Conservation (phyloP, 139 green algal species). For the Diplosphaera chodatii region DNA sequence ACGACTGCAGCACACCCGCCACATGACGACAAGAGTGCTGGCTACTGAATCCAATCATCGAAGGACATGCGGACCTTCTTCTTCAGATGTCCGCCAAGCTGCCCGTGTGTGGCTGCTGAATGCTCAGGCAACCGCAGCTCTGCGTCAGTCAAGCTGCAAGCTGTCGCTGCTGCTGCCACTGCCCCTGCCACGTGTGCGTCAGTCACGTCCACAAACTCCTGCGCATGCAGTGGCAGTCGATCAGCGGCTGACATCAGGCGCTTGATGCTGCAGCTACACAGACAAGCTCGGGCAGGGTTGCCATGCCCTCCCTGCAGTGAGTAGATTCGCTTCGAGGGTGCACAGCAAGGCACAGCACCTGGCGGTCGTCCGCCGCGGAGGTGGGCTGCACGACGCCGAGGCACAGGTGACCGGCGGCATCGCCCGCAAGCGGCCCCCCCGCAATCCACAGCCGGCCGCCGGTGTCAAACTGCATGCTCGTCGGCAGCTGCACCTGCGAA, state of each 20-base stretch:
- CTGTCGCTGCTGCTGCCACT: not conserved
- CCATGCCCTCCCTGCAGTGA: too few species aligned
- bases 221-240: not conserved
- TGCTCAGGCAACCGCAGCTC: not conserved
- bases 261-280: too few species aligned
- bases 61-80: conserved; percentile 12
- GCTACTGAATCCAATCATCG: too few species aligned
- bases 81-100: not conserved
- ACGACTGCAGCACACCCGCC: too few species aligned
- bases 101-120: not conserved
- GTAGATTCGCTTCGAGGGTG: too few species aligned
- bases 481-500: conserved; percentile 35
- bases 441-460: conserved; percentile 37
- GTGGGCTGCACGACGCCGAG: not conserved
- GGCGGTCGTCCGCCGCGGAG: not conserved
- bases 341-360: not conserved
- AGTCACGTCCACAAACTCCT: not conserved
- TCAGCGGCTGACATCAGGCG: too few species aligned
- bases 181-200: not conserved
- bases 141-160: not conserved
- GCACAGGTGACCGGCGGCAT: not conserved
- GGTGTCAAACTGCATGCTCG: conserved; percentile 38
- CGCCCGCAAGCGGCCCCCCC: conserved; percentile 18
- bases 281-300: too few species aligned
- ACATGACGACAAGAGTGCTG: too few species aligned